These are phyloP conservation scores for Plasmodium inui DNA, from an alignment of 169 alveolate genomes.

Conservation along the genomic window DNA sequence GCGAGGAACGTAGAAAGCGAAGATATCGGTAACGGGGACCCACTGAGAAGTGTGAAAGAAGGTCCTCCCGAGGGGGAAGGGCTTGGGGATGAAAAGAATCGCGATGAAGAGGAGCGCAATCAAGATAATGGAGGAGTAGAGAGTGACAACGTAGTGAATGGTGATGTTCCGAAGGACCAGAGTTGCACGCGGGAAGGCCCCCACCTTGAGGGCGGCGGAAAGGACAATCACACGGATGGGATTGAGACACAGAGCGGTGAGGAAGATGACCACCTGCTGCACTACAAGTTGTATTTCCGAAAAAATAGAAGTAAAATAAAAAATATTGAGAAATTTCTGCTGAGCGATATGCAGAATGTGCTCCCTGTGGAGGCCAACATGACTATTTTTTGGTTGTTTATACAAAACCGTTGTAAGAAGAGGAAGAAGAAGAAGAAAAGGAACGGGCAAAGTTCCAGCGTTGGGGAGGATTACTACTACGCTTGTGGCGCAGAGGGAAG, in stretches of 20 bases:
- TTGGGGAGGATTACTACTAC: background rate
- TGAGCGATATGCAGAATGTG: conserved; percentile 61
- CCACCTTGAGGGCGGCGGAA: background rate
- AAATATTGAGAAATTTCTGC: conserved; percentile 7
- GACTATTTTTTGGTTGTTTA: conserved; percentile 65
- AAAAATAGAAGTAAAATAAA: conserved; percentile 34
- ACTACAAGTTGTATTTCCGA: conserved; percentile 14
- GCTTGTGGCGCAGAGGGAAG: background rate
- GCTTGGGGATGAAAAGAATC: background rate
- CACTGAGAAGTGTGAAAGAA: background rate
- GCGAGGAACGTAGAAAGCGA: background rate
- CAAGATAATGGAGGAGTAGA: background rate
- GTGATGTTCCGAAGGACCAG: background rate
- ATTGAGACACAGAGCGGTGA: background rate
- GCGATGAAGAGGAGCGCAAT: background rate
- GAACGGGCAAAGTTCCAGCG: background rate
- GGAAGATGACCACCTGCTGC: conserved; percentile 28
- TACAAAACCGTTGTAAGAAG: conserved; percentile 57
- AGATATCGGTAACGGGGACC: background rate
- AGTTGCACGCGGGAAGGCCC: background rate
- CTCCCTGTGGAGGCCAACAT: conserved; percentile 53
- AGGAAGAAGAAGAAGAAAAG: conserved; percentile 6
- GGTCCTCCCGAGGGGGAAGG: background rate
- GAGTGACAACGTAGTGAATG: background rate
- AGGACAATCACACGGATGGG: background rate